Percentiles rank a stretch among this genome's conserved stretches.
phyloP scores from a whole-genome alignment of 2,329 filamentous ascomycete genomes.

The Aspergillus proliferans region DNA sequence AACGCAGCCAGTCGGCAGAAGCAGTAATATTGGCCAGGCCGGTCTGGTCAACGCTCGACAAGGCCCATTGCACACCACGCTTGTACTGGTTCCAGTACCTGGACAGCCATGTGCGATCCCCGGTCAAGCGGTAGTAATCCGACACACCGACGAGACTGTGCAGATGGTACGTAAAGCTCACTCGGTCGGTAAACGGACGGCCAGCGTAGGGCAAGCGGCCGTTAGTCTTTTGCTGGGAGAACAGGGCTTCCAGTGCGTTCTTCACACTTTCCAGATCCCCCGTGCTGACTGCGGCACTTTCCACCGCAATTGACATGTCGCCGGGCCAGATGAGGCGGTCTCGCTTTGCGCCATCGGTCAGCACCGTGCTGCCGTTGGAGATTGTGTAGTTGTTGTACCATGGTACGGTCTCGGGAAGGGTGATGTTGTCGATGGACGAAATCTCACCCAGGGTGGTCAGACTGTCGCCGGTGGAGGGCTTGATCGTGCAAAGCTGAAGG shows the following conservation, averaged over 20 bases:
- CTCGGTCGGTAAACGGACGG: constrained; percentile 33
- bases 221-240: constrained; percentile 39
- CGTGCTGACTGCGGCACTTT: constrained; percentile 50
- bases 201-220: constrained; percentile 49
- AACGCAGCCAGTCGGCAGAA: constrained; percentile 43
- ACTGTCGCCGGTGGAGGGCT: constrained; percentile 19
- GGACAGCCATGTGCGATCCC: constrained; percentile 34
- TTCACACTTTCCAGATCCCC: constrained; percentile 47
- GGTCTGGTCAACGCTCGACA: constrained; percentile 37
- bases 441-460: constrained; percentile 6
- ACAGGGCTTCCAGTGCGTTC: constrained; percentile 46
- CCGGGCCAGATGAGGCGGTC: constrained; percentile 53
- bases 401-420: constrained; percentile 11
- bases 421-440: constrained; percentile 6
- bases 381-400: constrained; percentile 29
- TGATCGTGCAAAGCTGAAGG: constrained; percentile 27
- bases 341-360: constrained; percentile 38
- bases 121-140: constrained; percentile 41
- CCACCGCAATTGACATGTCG: constrained; percentile 54
- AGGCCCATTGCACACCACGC: constrained; percentile 37
- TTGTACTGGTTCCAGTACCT: constrained; percentile 42
- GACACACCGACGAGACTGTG: constrained; percentile 43
- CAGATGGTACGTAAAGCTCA: constrained; percentile 52
- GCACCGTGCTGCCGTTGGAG: constrained; percentile 25
- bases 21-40: constrained; percentile 44